Evolutionary conservation across 2,329 filamentous ascomycete genomes (phyloP), one percentile per base, ranked within the genome.

Genomic region (Colletotrichum melonis): DNA sequence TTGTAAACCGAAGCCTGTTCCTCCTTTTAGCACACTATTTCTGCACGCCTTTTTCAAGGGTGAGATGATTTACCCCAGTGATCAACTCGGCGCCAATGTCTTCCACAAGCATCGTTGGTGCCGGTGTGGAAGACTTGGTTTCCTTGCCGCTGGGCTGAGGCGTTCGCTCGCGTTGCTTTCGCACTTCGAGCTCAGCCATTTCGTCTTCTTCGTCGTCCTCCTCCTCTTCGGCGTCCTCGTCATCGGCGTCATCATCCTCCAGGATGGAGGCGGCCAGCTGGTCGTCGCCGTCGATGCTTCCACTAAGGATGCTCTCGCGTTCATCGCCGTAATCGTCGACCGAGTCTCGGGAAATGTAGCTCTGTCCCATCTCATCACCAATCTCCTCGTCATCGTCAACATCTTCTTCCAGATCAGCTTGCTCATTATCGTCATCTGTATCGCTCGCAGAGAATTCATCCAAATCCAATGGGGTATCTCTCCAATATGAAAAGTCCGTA

Each of bases 401-500:
- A 19, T 90, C 90, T 42, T 89, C 88, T 19, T 91, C 90, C 6
- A 73, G 62, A 57, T 75, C 80, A 73, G 79, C 84, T 28, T 85
- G 83, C 0, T 85, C 86, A 9, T 89, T 87, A 1, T 88, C 86
- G 7, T 87, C 88, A 1, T 88, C 89, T 38, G 88, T 91, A 74
- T 97, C 95, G 57, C 93, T 97, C 65, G 93, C 93, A 1, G 94
- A 95, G 78, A 98, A 98, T 67, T 98, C 94, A 55, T 95, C 94
- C 30, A 98, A 84, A 63, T 97, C 95, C 19, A 96, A 88, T 2
- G 95, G 94, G 60, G 89, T 88, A 75, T 97, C 93, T 75, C 97
- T 90, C 97, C 97, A 99, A 84, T 97, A 99, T 70, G 92, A 96
- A 83, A 99, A 99, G 81, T 99, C 97, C 0, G 97, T 99, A 79